Evolutionary conservation across 164 flowering plant genomes (phyloP).

Genomic region (Buxus sempervirens): DNA sequence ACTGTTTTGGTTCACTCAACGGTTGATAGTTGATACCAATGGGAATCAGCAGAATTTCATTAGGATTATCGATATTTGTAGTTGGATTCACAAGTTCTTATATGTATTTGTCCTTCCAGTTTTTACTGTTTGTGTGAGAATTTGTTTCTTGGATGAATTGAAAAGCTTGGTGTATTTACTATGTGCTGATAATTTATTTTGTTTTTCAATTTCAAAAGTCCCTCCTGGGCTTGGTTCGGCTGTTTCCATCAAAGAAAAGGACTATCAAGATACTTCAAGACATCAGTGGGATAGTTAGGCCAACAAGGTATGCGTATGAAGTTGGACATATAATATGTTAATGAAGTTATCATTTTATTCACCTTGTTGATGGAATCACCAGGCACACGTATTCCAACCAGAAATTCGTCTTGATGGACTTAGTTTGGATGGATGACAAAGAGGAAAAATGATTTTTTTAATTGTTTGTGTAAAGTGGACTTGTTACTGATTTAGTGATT

Average conservation of each 20-base stretch:
- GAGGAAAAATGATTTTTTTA: neutral
- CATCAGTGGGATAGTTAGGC: constrained; percentile 48
- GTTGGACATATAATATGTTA: neutral
- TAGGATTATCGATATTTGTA: too few species aligned
- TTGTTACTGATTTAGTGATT: constrained; percentile 1
- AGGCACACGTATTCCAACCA: neutral
- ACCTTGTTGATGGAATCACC: neutral
- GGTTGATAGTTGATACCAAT: too few species aligned
- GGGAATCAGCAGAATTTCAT: too few species aligned
- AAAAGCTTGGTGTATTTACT: neutral
- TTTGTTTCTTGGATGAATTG: neutral
- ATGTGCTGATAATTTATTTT: neutral
- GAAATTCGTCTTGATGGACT: neutral
- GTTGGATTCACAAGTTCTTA: too few species aligned
- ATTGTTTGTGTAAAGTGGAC: neutral
- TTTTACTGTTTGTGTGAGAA: neutral
- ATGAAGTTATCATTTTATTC: neutral
- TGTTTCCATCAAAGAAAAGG: constrained; percentile 47
- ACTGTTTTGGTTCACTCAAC: too few species aligned
- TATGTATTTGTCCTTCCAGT: neutral
- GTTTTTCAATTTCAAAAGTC: constrained; percentile 15
- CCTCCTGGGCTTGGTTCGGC: constrained; percentile 36
- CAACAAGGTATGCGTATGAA: constrained; percentile 41
- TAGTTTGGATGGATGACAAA: neutral
- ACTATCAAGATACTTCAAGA: constrained; percentile 46